Percentiles rank a stretch among this genome's conserved stretches.
These are phyloP conservation scores for Tilletia horrida DNA, from an alignment of 1,284 basidiomycete genomes.

Conservation along the genomic window DNA sequence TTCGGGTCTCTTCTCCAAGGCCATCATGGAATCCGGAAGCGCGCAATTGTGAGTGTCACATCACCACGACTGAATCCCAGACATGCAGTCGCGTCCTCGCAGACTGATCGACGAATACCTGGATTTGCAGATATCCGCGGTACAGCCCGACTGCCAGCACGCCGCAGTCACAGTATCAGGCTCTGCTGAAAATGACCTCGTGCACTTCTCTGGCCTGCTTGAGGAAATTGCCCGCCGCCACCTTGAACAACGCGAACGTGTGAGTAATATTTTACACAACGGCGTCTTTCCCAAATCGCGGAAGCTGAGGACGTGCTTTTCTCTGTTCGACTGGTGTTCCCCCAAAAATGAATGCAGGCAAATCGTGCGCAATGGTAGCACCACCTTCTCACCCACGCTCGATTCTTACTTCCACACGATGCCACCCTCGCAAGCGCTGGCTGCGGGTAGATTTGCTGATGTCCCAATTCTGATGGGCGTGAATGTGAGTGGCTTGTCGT, in stretches of 20 bases:
- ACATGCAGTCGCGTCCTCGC: neutral
- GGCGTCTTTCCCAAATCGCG: no score
- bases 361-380: neutral
- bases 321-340: no score
- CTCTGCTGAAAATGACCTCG: neutral
- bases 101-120: neutral
- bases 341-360: no score
- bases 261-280: neutral
- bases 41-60: conserved; percentile 4
- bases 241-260: conserved; percentile 1
- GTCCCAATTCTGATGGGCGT: conserved; percentile 3
- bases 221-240: neutral
- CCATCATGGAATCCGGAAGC: conserved; percentile 13
- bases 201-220: conserved; percentile 2
- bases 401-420: neutral
- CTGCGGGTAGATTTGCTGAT: neutral
- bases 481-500: neutral
- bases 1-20: conserved; percentile 2
- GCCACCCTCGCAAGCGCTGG: neutral
- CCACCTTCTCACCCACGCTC: conserved; percentile 1
- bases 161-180: conserved; percentile 4
- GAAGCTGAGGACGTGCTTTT: no score
- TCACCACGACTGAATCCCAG: no score
- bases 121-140: neutral
- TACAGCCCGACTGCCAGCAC: neutral